phyloP scores from a whole-genome alignment of 2,329 filamentous ascomycete species.

The Cordyceps fumosorosea region DNA sequence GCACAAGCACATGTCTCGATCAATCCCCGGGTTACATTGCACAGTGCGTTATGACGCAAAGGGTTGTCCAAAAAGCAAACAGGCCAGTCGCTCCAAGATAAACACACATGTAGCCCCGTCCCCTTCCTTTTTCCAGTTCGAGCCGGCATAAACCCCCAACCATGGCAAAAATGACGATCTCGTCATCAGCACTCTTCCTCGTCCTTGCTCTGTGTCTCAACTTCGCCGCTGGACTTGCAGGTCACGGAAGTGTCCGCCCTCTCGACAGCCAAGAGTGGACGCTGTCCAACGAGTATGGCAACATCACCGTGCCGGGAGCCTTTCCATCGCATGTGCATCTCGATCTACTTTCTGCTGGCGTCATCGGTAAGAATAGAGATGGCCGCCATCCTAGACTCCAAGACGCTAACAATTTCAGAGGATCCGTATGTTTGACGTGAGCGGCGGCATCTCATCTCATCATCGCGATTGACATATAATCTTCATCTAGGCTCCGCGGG shows the following conservation, averaged over 20 bases:
- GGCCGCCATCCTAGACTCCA: neutral
- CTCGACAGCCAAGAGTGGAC: constrained; percentile 1
- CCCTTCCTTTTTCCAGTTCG: no score
- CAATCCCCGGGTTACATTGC: neutral
- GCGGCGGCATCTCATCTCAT: no score
- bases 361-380: constrained; percentile 38
- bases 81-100: neutral
- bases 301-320: constrained; percentile 38
- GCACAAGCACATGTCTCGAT: no score
- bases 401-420: neutral
- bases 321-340: constrained; percentile 54
- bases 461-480: neutral
- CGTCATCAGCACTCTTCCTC: neutral
- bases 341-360: constrained; percentile 45
- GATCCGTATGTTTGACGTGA: neutral
- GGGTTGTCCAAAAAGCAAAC: neutral
- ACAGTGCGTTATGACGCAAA: neutral
- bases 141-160: neutral
- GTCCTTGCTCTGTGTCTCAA: neutral
- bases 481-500: constrained; percentile 22
- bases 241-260: neutral
- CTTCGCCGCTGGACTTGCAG: neutral
- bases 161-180: neutral
- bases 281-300: constrained; percentile 8
- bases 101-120: neutral